Conservation (phyloP, 31 red algal species). For the Odonthalia washingtoniensis region DNA sequence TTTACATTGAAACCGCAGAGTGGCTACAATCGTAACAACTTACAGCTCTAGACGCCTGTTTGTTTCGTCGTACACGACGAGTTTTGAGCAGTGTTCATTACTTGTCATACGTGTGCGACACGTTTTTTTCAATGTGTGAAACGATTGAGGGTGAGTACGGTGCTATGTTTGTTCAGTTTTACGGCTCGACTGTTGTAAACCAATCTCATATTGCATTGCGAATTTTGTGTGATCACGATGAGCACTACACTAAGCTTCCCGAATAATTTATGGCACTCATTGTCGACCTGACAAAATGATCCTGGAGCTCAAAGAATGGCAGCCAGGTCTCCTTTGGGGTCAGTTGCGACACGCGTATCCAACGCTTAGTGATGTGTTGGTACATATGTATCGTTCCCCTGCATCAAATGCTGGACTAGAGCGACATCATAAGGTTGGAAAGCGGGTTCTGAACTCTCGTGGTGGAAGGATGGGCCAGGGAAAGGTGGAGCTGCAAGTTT, state of each 20-base stretch:
- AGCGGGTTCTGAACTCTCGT: neutral
- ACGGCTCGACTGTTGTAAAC: neutral
- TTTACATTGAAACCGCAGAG: too few relatives aligned
- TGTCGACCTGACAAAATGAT: neutral
- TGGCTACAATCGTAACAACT: too few relatives aligned
- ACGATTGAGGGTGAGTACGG: neutral
- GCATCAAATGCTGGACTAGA: neutral
- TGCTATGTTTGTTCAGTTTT: neutral
- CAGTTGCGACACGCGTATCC: neutral
- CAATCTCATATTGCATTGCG: neutral
- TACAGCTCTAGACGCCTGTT: too few relatives aligned
- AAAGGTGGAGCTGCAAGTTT: conserved; percentile 6
- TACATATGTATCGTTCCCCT: neutral
- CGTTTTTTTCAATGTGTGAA: neutral
- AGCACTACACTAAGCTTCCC: neutral
- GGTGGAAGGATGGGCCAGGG: neutral
- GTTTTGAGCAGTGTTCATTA: too few relatives aligned
- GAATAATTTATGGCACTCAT: neutral
- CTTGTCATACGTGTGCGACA: neutral
- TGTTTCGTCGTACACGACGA: too few relatives aligned
- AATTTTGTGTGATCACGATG: neutral
- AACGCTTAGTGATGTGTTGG: neutral
- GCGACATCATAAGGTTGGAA: conserved; percentile 34
- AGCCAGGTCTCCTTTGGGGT: conserved; percentile 28
- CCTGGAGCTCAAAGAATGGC: neutral